These are phyloP conservation scores for Gamsiella multidivaricata DNA, from an alignment of 192 early-diverging fungal species.

Conservation along the genomic window DNA sequence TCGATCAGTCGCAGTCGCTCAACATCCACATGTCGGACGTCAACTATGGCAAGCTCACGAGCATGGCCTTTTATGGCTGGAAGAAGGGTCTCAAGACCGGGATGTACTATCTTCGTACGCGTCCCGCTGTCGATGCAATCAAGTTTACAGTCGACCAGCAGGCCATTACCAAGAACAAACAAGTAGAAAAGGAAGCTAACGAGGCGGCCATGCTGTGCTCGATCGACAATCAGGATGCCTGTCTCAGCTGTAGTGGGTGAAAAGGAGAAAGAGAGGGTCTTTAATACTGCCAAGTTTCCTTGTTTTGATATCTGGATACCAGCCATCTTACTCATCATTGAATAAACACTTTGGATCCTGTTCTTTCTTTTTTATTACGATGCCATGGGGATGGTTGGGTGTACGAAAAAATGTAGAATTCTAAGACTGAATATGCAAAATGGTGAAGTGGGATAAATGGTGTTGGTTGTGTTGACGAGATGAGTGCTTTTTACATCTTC, in stretches of 20 bases:
- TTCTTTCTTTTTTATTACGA: constrained; percentile 5
- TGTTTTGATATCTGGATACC: too few relatives aligned
- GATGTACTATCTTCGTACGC: constrained; percentile 97
- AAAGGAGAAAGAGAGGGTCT: not conserved
- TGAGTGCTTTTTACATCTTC: constrained; percentile 46
- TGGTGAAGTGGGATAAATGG: not conserved
- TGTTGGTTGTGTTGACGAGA: not conserved
- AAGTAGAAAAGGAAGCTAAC: constrained; percentile 55
- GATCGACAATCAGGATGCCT: constrained; percentile 92
- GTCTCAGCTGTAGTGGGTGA: constrained; percentile 86
- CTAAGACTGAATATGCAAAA: not conserved
- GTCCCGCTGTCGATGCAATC: constrained; percentile 95
- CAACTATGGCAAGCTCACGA: constrained; percentile 93
- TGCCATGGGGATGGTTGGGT: too few relatives aligned
- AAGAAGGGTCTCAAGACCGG: constrained; percentile 98
- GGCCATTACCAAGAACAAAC: constrained; percentile 63
- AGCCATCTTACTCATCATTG: too few relatives aligned
- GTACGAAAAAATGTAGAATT: not conserved
- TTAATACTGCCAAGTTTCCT: too few relatives aligned
- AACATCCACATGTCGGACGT: constrained; percentile 95
- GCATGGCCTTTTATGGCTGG: constrained; percentile 99
- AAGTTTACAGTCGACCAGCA: constrained; percentile 95
- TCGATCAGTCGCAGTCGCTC: constrained; percentile 95
- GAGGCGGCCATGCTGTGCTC: constrained; percentile 85
- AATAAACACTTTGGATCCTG: too few relatives aligned